These are phyloP conservation scores for Eutypella sp. DNA, from an alignment of 2,329 filamentous ascomycete species.

Conservation along the genomic window DNA sequence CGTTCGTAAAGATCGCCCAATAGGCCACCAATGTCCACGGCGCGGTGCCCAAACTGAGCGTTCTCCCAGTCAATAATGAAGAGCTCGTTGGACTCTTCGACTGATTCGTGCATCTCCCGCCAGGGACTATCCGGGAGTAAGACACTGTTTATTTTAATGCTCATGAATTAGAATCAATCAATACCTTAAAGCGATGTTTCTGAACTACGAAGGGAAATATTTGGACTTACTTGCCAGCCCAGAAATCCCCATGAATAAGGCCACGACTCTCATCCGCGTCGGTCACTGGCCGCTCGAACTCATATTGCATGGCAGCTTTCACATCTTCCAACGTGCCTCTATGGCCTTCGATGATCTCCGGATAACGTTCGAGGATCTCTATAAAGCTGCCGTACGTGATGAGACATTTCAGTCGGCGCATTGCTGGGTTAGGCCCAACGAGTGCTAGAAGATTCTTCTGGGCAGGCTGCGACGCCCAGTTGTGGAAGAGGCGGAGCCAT, in stretches of 20 bases:
- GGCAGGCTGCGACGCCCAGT: constrained; percentile 22
- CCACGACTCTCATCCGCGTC: constrained; percentile 11
- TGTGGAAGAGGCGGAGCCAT: constrained; percentile 33
- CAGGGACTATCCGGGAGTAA: constrained; percentile 8
- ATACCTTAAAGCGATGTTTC: no score
- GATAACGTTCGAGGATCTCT: constrained; percentile 26
- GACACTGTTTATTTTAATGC: constrained; percentile 9
- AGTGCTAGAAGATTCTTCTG: constrained; percentile 11
- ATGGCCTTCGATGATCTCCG: constrained; percentile 22
- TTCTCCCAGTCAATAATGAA: constrained; percentile 41
- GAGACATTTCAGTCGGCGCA: constrained; percentile 32
- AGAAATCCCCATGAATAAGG: constrained; percentile 37
- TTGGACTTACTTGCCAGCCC: constrained; percentile 35
- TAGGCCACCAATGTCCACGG: constrained; percentile 36
- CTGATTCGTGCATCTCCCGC: constrained; percentile 1
- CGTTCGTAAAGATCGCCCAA: constrained; percentile 36
- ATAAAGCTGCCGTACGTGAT: constrained; percentile 33
- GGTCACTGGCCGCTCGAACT: constrained; percentile 3
- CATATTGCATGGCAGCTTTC: constrained; percentile 1
- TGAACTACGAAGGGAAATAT: not conserved
- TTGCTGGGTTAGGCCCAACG: constrained; percentile 25
- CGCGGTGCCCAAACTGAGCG: constrained; percentile 31
- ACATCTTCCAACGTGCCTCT: constrained; percentile 25
- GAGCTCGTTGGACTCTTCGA: constrained; percentile 16
- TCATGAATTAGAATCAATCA: not conserved